These are phyloP conservation scores for Arabis hirsuta DNA, from an alignment of 345 rosid species.

Conservation along the genomic window DNA sequence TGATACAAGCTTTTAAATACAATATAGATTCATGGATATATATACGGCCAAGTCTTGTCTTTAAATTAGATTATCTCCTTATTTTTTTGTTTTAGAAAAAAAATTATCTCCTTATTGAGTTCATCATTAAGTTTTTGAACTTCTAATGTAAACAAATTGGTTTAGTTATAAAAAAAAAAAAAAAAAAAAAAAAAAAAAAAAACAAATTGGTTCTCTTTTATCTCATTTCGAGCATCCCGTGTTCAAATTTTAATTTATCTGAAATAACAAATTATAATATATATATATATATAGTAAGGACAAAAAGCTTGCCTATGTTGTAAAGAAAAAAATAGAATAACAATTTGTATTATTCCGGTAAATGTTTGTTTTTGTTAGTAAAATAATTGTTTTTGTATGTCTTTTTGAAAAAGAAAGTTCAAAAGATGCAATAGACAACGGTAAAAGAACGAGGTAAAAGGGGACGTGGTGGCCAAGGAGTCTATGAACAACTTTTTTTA, in stretches of 20 bases:
- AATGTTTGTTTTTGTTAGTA: background rate
- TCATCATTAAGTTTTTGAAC: slow-evolving; percentile 12
- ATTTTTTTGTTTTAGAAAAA: too few relatives aligned
- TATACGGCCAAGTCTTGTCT: slow-evolving; percentile 39
- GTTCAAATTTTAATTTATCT: background rate
- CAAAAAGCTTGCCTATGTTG: background rate
- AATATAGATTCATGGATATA: slow-evolving; percentile 23
- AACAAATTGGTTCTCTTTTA: slow-evolving; percentile 14
- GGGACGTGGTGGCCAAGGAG: too few relatives aligned
- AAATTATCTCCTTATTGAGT: slow-evolving; percentile 31
- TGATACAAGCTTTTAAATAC: background rate
- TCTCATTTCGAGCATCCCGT: slow-evolving; percentile 5
- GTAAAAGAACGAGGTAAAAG: too few relatives aligned
- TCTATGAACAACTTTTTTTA: too few relatives aligned
- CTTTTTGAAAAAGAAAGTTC: too few relatives aligned
- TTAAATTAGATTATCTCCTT: slow-evolving; percentile 35
- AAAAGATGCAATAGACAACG: too few relatives aligned
- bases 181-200: too few relatives aligned
- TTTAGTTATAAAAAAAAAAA: background rate
- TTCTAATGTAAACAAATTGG: slow-evolving; percentile 5
- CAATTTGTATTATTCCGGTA: background rate
- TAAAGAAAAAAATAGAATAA: background rate
- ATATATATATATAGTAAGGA: background rate
- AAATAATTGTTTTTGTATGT: too few relatives aligned
- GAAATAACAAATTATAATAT: background rate